Base-by-base conservation (phyloP, 148 eudicot genomes). In the Chenopodium quinoa region DNA sequence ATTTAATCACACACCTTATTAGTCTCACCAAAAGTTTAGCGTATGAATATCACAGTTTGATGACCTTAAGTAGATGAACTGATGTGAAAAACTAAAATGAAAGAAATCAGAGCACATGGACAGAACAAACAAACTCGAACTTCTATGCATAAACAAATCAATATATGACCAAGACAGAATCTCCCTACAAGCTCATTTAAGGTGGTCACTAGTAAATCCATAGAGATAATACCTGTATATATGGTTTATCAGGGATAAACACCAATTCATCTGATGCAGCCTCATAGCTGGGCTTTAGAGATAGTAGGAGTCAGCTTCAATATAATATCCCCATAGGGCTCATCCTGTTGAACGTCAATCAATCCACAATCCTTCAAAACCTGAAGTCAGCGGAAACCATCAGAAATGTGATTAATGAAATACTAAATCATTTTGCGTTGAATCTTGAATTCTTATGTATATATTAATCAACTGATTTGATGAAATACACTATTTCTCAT, bases 281-380 rank as follows among this genome's bases (percentile, higher is more conserved):
- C 73, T 78, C 76, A 85, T 46, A 78, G 62, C 31, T 85, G 77
- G 32, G 82, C 89, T 76, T 74, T 87, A 10, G 89, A 88, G 75
- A 89, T 81, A 72, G 82, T 75, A 16, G 91, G 72, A 23, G 90
- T 89, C 87, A 92, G 84, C 85, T 75, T 88, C 83, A 96, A 56
- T 46, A 75, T 82, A 44, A 96, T 91, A 86, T 92, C 93, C 37
- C 88, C 93, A 75, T 89, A 96, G 3, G 97, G 88, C 44, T 89
- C 91, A 31, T 89, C 90, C 86, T 96, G 98, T 54, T 88, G 81
- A 13, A 88, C 84, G 78, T 91, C 94, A 32, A 93, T 88, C 69
- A 87, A 83, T 64, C 87, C 93, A 75, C 48, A 52, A 82, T 66
- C 60, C 78, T 89, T 89, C 84, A 96, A 82, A 68, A 90, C 97